Conservation (phyloP, 1,139 yeast species). For the Suhomyces ambrosiae region DNA sequence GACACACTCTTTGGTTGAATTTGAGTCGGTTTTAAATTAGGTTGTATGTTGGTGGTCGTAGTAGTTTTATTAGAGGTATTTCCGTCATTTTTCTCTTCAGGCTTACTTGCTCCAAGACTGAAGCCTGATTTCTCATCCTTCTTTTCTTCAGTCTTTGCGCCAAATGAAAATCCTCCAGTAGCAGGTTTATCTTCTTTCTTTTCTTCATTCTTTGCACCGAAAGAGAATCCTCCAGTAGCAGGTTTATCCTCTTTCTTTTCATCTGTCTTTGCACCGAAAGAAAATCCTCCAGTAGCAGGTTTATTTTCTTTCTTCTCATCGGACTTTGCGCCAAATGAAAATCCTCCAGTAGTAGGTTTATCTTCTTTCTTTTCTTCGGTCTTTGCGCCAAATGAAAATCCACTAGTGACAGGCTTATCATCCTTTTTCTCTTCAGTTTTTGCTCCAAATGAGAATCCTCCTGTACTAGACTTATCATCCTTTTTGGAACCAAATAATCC, state of each 20-base stretch:
- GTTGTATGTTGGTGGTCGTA: slow-evolving; percentile 26
- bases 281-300: slow-evolving; percentile 21
- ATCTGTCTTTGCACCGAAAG: slow-evolving; percentile 28
- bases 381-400: slow-evolving; percentile 20
- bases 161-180: slow-evolving; percentile 20
- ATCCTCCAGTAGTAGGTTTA: slow-evolving; percentile 22
- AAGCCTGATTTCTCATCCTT: slow-evolving; percentile 20
- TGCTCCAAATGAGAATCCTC: slow-evolving; percentile 20
- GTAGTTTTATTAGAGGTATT: slow-evolving; percentile 10
- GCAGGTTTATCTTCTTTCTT: slow-evolving; percentile 21
- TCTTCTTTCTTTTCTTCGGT: slow-evolving; percentile 19
- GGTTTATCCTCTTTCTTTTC: slow-evolving; percentile 18
- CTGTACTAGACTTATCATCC: slow-evolving; percentile 19
- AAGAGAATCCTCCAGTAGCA: slow-evolving; percentile 12
- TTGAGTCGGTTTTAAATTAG: slow-evolving; percentile 45
- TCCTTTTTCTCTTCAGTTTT: slow-evolving; percentile 16
- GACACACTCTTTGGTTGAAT: slow-evolving; percentile 73
- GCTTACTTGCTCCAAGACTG: slow-evolving; percentile 20
- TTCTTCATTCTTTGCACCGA: slow-evolving; percentile 20
- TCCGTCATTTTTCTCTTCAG: slow-evolving; percentile 18
- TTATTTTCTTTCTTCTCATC: slow-evolving; percentile 12
- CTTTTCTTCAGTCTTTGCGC: slow-evolving; percentile 19
- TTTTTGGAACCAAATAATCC: slow-evolving; percentile 30
- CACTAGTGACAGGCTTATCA: slow-evolving; percentile 19
- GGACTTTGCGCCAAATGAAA: slow-evolving; percentile 20